Conservation (phyloP, 2,329 filamentous ascomycete species). For the Cercospora beticola region DNA sequence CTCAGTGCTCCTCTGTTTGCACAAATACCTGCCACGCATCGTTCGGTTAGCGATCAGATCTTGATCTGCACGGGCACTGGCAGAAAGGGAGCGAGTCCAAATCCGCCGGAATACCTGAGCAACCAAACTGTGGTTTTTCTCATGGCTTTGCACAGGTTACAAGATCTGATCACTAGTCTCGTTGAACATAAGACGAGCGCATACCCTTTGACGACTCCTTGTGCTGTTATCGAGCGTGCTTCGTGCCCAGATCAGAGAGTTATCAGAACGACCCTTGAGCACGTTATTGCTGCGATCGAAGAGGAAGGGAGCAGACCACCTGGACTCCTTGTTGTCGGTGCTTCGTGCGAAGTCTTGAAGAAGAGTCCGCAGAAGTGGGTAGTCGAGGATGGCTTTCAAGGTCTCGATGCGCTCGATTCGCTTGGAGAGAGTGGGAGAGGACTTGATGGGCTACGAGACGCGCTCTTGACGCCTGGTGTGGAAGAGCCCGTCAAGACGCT, state of each 20-base stretch:
- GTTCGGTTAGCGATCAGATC: slow-evolving; percentile 87
- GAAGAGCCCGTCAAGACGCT: slow-evolving; percentile 6
- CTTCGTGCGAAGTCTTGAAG: slow-evolving; percentile 76
- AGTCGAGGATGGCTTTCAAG: slow-evolving; percentile 83
- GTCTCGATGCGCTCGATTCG: slow-evolving; percentile 58
- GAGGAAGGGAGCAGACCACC: slow-evolving; percentile 86
- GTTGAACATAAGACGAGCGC: slow-evolving; percentile 44
- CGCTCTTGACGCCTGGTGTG: slow-evolving; percentile 30
- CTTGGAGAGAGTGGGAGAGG: slow-evolving; percentile 33
- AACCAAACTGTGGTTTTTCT: slow-evolving; percentile 86
- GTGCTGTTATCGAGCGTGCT: slow-evolving; percentile 88
- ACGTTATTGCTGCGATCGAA: slow-evolving; percentile 80
- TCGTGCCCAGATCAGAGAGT: slow-evolving; percentile 93
- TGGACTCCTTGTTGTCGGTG: slow-evolving; percentile 80
- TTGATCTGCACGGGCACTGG: slow-evolving; percentile 96
- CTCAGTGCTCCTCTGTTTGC: slow-evolving; percentile 86
- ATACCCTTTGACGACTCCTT: slow-evolving; percentile 70
- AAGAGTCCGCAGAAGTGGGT: slow-evolving; percentile 67
- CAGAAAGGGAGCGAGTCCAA: slow-evolving; percentile 77
- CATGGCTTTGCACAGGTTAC: slow-evolving; percentile 88
- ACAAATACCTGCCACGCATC: slow-evolving; percentile 81
- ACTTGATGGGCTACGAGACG: slow-evolving; percentile 35
- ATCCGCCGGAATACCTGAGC: slow-evolving; percentile 74
- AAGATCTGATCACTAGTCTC: slow-evolving; percentile 70
- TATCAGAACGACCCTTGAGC: slow-evolving; percentile 78